These are phyloP conservation scores for Leccinum rimulosum DNA, from an alignment of 768 basidiomycete species.

Conservation along the genomic window DNA sequence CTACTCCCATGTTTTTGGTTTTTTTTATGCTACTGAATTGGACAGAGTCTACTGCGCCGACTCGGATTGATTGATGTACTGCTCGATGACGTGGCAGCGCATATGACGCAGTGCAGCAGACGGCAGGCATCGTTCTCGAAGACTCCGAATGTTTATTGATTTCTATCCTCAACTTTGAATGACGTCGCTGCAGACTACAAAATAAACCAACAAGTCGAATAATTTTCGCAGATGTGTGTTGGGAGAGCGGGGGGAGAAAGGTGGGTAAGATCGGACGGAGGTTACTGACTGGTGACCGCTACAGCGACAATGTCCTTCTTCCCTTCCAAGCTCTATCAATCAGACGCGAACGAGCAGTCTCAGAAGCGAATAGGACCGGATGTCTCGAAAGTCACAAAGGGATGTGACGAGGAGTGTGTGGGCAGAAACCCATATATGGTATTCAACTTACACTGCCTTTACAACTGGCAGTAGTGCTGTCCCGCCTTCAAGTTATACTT, in stretches of 20 bases:
- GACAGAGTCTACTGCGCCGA: no score
- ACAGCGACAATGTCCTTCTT: conserved; percentile 66
- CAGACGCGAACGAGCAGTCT: not conserved
- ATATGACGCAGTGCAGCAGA: no score
- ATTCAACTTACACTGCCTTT: conserved; percentile 74
- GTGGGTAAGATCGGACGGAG: not conserved
- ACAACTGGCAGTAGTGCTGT: conserved; percentile 79
- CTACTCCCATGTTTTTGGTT: no score
- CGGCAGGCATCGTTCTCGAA: no score
- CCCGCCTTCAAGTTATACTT: conserved; percentile 49
- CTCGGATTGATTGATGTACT: no score
- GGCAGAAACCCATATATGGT: not conserved
- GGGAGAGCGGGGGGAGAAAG: not conserved
- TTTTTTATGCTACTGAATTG: no score
- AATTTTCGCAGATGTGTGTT: not conserved
- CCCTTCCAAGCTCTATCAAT: conserved; percentile 67
- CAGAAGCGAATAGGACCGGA: not conserved
- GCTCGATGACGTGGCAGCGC: no score
- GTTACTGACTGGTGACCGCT: conserved; percentile 70
- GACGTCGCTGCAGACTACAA: no score
- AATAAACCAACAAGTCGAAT: not conserved
- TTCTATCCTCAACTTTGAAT: no score
- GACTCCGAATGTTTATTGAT: no score
- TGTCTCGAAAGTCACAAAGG: not conserved
- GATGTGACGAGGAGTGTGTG: not conserved